These are phyloP conservation scores for Talaromyces trachyspermus DNA, from an alignment of 495 filamentous ascomycete species.

Conservation along the genomic window DNA sequence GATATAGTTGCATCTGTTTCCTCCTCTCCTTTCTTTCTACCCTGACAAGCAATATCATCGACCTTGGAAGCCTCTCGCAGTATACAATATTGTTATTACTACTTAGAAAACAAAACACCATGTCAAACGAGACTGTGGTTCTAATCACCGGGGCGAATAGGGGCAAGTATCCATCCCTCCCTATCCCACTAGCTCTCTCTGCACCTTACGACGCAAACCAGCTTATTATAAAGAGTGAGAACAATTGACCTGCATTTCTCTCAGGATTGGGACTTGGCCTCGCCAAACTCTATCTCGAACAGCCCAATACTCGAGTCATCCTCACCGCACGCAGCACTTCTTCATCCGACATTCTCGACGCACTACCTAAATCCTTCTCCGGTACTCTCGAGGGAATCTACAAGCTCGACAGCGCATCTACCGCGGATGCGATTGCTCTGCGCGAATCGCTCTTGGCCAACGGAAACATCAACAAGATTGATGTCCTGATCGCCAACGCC, in stretches of 20 bases:
- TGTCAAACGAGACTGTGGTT: slow-evolving; percentile 8
- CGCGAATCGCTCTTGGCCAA: slow-evolving; percentile 23
- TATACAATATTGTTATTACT: not conserved
- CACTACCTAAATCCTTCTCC: slow-evolving; percentile 17
- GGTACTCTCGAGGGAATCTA: slow-evolving; percentile 19
- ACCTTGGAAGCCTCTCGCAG: too few species aligned
- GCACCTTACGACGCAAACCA: too few species aligned
- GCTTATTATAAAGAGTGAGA: not conserved
- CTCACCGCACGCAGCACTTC: slow-evolving; percentile 31
- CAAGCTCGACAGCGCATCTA: slow-evolving; percentile 7
- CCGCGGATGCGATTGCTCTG: slow-evolving; percentile 20
- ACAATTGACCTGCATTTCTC: not conserved
- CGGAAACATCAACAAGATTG: slow-evolving; percentile 23
- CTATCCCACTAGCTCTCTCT: too few species aligned
- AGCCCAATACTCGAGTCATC: slow-evolving; percentile 38
- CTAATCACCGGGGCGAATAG: slow-evolving; percentile 19
- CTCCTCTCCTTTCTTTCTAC: not conserved
- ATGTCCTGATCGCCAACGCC: slow-evolving; percentile 45
- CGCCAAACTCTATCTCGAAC: slow-evolving; percentile 24
- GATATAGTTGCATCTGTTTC: not conserved
- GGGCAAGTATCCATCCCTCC: slow-evolving; percentile 9
- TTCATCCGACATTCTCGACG: slow-evolving; percentile 11
- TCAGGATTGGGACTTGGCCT: slow-evolving; percentile 42
- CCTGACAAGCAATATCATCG: too few species aligned
- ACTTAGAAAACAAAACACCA: not conserved